Conservation (phyloP, 345 rosid species). For the Eutrema heterophyllum region DNA sequence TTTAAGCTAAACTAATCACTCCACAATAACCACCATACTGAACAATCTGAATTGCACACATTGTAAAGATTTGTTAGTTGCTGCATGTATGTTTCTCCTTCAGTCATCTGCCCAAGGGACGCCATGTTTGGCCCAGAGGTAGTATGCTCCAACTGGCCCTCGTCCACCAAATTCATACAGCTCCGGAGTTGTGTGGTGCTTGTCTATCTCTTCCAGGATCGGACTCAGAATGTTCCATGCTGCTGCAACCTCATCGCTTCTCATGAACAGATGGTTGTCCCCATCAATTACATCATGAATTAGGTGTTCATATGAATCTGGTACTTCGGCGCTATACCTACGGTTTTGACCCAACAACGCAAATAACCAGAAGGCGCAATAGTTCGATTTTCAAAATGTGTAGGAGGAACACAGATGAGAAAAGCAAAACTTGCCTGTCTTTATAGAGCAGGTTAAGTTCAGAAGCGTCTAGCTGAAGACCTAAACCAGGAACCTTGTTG, state of each 20-base stretch:
- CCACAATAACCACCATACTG: not conserved
- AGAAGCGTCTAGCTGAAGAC: slow-evolving; percentile 68
- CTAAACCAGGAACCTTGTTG: slow-evolving; percentile 71
- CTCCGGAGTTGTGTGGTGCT: slow-evolving; percentile 49
- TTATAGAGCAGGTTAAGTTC: slow-evolving; percentile 72
- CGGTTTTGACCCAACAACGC: not conserved
- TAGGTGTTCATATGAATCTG: slow-evolving; percentile 77
- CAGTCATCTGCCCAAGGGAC: slow-evolving; percentile 57
- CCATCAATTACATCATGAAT: slow-evolving; percentile 80
- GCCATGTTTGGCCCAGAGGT: slow-evolving; percentile 72
- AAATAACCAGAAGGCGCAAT: not conserved
- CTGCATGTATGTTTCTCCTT: not conserved
- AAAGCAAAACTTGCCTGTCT: slow-evolving; percentile 45
- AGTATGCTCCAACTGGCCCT: slow-evolving; percentile 67
- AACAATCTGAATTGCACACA: not conserved
- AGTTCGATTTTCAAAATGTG: not conserved
- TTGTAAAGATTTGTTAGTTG: slow-evolving; percentile 4
- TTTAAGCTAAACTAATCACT: not conserved
- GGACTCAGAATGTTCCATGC: slow-evolving; percentile 66
- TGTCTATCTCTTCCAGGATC: slow-evolving; percentile 50
- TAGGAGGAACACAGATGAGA: slow-evolving; percentile 4
- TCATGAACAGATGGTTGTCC: slow-evolving; percentile 75
- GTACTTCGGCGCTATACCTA: slow-evolving; percentile 58
- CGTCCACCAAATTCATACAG: slow-evolving; percentile 69
- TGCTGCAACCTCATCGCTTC: slow-evolving; percentile 78